These are phyloP conservation scores for Setomelanomma holmii DNA, from an alignment of 2,329 filamentous ascomycete species.

Conservation along the genomic window DNA sequence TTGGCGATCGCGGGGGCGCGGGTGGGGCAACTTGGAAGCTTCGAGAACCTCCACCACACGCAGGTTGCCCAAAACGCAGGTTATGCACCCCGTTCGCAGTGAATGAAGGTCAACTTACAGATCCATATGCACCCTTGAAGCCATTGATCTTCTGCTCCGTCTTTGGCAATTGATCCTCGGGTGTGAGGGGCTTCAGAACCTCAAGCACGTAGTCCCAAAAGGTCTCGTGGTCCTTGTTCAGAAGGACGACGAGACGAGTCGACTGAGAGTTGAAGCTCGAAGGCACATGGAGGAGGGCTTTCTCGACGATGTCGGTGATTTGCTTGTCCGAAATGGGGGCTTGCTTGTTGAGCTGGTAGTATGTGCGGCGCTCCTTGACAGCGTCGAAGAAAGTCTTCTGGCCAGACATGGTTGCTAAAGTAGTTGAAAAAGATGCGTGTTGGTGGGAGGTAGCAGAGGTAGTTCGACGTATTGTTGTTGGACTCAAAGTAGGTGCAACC, in stretches of 20 bases:
- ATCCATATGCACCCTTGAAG: slow-evolving; percentile 78
- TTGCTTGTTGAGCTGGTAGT: slow-evolving; percentile 72
- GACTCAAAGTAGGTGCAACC: slow-evolving; percentile 7
- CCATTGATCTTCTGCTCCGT: slow-evolving; percentile 59
- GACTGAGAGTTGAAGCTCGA: slow-evolving; percentile 90
- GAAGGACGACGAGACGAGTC: slow-evolving; percentile 77
- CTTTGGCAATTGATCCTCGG: slow-evolving; percentile 66
- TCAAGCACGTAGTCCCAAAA: slow-evolving; percentile 80
- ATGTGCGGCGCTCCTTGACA: slow-evolving; percentile 71
- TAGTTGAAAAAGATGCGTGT: slow-evolving; percentile 20
- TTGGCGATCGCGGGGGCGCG: background rate
- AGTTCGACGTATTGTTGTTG: slow-evolving; percentile 10
- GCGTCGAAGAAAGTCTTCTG: slow-evolving; percentile 65
- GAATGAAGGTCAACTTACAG: slow-evolving; percentile 59
- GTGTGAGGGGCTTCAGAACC: slow-evolving; percentile 71
- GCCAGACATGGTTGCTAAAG: slow-evolving; percentile 46
- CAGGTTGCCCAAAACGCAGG: background rate
- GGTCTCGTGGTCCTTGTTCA: slow-evolving; percentile 83
- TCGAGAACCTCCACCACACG: background rate
- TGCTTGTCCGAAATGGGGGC: slow-evolving; percentile 64
- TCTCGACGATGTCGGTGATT: slow-evolving; percentile 68
- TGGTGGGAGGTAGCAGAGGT: slow-evolving; percentile 6
- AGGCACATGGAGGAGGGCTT: slow-evolving; percentile 72
- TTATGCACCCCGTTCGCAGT: background rate
- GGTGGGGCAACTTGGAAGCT: slow-evolving; percentile 17